Evolutionary conservation across 2,329 filamentous ascomycete species (phyloP).

Genomic region (Fusarium verticillioides): DNA sequence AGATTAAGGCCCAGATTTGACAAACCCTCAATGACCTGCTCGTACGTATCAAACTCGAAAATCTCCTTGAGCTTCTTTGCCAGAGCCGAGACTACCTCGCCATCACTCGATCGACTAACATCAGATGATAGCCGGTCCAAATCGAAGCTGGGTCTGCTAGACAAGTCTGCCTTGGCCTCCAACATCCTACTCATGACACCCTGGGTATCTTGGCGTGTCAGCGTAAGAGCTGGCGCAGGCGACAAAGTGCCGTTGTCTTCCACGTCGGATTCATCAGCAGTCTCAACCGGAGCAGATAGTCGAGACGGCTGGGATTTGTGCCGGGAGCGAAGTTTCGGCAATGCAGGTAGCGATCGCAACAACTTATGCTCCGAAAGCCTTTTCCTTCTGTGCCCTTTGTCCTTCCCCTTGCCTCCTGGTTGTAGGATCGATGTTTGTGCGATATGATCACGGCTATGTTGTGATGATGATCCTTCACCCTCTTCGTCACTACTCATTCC

Average conservation of each 20-base stretch:
- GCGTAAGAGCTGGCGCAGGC: constrained; percentile 39
- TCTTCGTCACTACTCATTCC: constrained; percentile 85
- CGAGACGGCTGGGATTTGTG: constrained; percentile 56
- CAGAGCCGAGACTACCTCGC: constrained; percentile 66
- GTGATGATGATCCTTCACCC: constrained; percentile 65
- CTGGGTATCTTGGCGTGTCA: constrained; percentile 48
- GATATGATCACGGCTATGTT: constrained; percentile 56
- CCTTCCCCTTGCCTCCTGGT: constrained; percentile 47
- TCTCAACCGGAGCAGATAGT: constrained; percentile 51
- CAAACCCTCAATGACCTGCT: constrained; percentile 83
- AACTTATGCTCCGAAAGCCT: constrained; percentile 74
- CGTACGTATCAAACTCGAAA: constrained; percentile 82
- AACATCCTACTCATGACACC: constrained; percentile 81
- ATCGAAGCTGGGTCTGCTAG: constrained; percentile 67
- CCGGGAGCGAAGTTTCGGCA: constrained; percentile 60
- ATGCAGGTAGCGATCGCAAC: constrained; percentile 71
- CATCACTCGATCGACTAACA: constrained; percentile 47
- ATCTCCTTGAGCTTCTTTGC: constrained; percentile 82
- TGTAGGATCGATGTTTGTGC: constrained; percentile 57
- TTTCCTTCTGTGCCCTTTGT: constrained; percentile 61
- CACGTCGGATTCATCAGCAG: constrained; percentile 47
- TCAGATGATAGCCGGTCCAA: constrained; percentile 59
- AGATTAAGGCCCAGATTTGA: neutral
- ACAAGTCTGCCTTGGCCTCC: constrained; percentile 74
- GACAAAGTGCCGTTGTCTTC: constrained; percentile 41